Evolutionary conservation across 345 rosid species (phyloP), one percentile per base, ranked within the genome.

Genomic region (Eucalyptus curtisii): DNA sequence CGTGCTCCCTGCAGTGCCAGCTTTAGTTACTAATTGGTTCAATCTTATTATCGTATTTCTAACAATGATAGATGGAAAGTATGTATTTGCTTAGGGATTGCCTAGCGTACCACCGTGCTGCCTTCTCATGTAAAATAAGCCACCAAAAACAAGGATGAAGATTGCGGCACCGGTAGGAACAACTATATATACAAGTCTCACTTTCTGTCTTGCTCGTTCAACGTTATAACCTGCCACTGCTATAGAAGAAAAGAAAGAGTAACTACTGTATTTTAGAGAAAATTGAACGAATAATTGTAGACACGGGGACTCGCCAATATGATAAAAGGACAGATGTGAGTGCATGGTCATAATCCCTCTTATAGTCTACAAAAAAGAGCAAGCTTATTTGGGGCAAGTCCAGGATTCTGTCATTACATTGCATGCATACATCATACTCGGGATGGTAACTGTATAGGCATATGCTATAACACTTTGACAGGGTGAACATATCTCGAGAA

Each of bases 1-100:
- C 87, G 84, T 61, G 33, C 71, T 87, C 88, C 90, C 91, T 91
- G 89, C 37, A 86, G 68, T 47, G 85, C 61, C 82, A 22, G 87
- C 31, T 45, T 68, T 71, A 61, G 48, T 86, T 33, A 59, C 80
- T n/a, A 88, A 10, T 30, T 2, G 79, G 13, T 76, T 37, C 82
- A 0, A 76, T 37, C 82, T 40, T 76, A 76, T 40, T 20, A 40
- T 76, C 47, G 27, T 37, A 76, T 40, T 40, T 40, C 82, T 76
- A 40, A 40, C 13, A 76, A 27, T 59, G 8, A 59, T 12, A n/a
- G 76, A 64, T 64, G 17, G 14, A 64, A 64, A 64, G 37, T n/a
- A 59, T n/a, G 37, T 64, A 64, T 14, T 7, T 64, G 20, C 31
- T 64, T n/a, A n/a, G 76, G 17, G 76, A n/a, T 64, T 64, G 17